Base-by-base conservation (phyloP, 257 asterid genomes). In the Jaltomata sinuosa region DNA sequence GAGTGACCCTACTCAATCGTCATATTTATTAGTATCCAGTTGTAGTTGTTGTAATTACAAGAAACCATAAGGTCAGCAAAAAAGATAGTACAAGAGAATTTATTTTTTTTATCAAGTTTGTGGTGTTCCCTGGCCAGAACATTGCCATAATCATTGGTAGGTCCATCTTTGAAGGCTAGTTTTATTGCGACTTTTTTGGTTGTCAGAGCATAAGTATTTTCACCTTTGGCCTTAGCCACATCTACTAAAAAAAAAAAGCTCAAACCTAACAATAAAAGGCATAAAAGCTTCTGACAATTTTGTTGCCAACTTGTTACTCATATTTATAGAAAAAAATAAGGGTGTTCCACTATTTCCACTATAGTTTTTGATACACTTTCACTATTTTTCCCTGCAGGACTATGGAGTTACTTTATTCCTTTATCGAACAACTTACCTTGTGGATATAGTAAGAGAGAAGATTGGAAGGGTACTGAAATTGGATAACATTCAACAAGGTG, bases 361-460 rank as follows among this genome's bases (percentile, higher is more conserved):
- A 8, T 76, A 45, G 81, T 12, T 47, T 47, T 47, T 47, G 40
- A 76, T 15, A 76, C 22, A 76, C 25, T 22, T 22, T 14, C 79
- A 71, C 55, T 45, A 16, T 67, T 67, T 42, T 49, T 6, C 19
- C n/a, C 77, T 69, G 74, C 91, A 94, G 98, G 94, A 85, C 5
- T 94, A 92, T 82, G 92, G 94, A 84, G 93, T 94, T 31, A 89
- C 91, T 7, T 47, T 94, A 38, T 78, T 85, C 7, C 89, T 91
- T 1, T 93, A 87, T 85, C 90, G 93, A 80, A 90, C 97, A 4
- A 87, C 98, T 1, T 94, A 94, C 76, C 88, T 94, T 55, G 98
- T 94, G 3, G 97, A 94, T 78, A 88, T 94, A 72, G 92, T 91
- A 42, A 84, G 90, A 83, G 91, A 92, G 25, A 85, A 84, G 8